Percentiles rank a stretch among this genome's conserved stretches.
Evolutionary conservation across 305 asterid species (phyloP).

Genomic region (Coffea humblotiana): DNA sequence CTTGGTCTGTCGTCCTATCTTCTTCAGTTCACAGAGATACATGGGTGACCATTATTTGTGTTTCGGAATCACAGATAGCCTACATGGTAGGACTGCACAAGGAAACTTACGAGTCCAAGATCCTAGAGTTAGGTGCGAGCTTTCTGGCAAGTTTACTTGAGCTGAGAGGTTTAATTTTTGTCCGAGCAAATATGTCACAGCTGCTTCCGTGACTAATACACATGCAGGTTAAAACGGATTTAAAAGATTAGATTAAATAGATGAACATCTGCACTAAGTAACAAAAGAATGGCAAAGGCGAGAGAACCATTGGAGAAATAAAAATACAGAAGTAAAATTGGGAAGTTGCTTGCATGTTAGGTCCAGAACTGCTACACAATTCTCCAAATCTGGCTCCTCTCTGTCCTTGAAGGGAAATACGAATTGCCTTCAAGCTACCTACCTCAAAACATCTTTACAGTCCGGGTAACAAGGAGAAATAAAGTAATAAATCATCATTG

Average conservation of each 20-base stretch:
- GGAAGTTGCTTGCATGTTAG: conserved; percentile 58
- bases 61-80: conserved; percentile 39
- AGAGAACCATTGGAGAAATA: conserved; percentile 48
- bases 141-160: conserved; percentile 29
- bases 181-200: conserved; percentile 24
- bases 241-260: not conserved
- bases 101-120: conserved; percentile 32
- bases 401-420: not conserved
- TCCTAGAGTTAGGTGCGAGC: conserved; percentile 35
- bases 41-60: conserved; percentile 53
- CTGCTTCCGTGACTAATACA: conserved; percentile 44
- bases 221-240: conserved; percentile 1
- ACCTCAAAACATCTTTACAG: not conserved
- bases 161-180: conserved; percentile 26
- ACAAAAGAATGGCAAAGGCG: not conserved
- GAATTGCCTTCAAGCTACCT: not conserved
- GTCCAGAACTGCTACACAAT: conserved; percentile 4
- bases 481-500: not conserved
- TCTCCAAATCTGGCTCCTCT: not conserved
- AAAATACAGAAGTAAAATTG: conserved; percentile 53
- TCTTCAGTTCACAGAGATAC: conserved; percentile 47
- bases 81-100: conserved; percentile 32
- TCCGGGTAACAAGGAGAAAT: not conserved
- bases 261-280: not conserved
- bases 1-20: conserved; percentile 28